A percentile compares a stretch with the other conserved stretches of the same genome.
phyloP scores from a whole-genome alignment of 768 basidiomycete genomes.

The Crucibulum laeve region DNA sequence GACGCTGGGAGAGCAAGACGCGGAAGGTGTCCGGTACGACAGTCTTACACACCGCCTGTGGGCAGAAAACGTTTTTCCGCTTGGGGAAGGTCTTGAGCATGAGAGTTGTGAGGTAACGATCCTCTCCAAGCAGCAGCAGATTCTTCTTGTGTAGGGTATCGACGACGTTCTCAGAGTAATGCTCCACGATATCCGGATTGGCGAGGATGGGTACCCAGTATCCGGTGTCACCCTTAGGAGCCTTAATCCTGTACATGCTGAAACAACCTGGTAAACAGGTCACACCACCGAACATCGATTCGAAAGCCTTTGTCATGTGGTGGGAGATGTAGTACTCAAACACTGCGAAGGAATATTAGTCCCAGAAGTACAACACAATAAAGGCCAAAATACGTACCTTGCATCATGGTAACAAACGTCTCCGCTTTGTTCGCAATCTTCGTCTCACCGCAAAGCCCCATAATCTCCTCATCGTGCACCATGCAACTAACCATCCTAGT shows the following conservation, averaged over 20 bases:
- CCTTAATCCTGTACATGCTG: slow-evolving; percentile 99
- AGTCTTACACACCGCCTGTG: slow-evolving; percentile 98
- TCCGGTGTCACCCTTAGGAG: slow-evolving; percentile 92
- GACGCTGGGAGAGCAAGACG: slow-evolving; percentile 90
- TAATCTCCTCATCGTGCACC: slow-evolving; percentile 96
- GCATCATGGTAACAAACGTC: slow-evolving; percentile 99
- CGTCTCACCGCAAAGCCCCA: slow-evolving; percentile 99
- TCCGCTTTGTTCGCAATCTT: slow-evolving; percentile 99
- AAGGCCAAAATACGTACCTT: slow-evolving; percentile 57
- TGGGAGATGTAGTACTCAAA: slow-evolving; percentile 99
- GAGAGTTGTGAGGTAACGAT: slow-evolving; percentile 97
- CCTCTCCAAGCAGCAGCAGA: slow-evolving; percentile 92
- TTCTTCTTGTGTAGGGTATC: slow-evolving; percentile 99
- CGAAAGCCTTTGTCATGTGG: slow-evolving; percentile 98
- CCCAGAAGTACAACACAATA: neutral
- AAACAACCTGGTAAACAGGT: slow-evolving; percentile 99
- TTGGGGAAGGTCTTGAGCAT: slow-evolving; percentile 99
- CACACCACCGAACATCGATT: slow-evolving; percentile 99
- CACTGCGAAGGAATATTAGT: slow-evolving; percentile 44
- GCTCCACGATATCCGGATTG: slow-evolving; percentile 97
- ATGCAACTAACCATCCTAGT: slow-evolving; percentile 96
- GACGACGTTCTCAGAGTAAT: slow-evolving; percentile 99
- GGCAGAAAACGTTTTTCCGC: slow-evolving; percentile 98
- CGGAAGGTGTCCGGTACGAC: slow-evolving; percentile 96
- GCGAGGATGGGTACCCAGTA: slow-evolving; percentile 99